Evolutionary conservation across 202 grass and related monocot species (phyloP).

Genomic region (Elaeis oleifera): DNA sequence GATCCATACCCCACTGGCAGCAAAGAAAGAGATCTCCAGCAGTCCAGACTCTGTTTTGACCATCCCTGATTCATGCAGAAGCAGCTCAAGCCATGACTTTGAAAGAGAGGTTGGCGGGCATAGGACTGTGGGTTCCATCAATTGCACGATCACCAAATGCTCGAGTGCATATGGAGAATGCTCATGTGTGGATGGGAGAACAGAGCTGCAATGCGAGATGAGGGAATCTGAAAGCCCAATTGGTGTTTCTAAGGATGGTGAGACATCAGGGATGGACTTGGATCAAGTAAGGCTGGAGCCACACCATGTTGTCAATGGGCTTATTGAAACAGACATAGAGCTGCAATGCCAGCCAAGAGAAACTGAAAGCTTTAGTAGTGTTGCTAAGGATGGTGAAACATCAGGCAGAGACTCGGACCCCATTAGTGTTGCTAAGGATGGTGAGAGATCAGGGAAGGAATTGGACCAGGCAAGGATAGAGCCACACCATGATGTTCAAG

Average conservation of each 20-base stretch:
- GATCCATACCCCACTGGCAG: slow-evolving; percentile 19
- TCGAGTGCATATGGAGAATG: not conserved
- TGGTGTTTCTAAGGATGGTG: slow-evolving; percentile 10
- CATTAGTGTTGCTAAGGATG: slow-evolving; percentile 2
- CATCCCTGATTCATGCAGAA: slow-evolving; percentile 27
- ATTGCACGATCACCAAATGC: too few relatives aligned
- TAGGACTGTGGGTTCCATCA: not conserved
- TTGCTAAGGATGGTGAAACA: slow-evolving; percentile 13
- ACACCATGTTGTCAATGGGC: not conserved
- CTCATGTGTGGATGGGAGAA: not conserved
- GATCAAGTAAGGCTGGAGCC: slow-evolving; percentile 19
- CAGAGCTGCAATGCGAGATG: not conserved
- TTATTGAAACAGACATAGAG: not conserved
- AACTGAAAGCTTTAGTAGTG: not conserved
- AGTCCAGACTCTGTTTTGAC: slow-evolving; percentile 60
- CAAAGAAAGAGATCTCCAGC: slow-evolving; percentile 29
- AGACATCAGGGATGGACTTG: slow-evolving; percentile 22
- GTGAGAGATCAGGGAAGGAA: slow-evolving; percentile 18
- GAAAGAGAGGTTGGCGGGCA: slow-evolving; percentile 9
- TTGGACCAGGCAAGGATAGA: slow-evolving; percentile 26
- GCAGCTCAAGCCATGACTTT: slow-evolving; percentile 32
- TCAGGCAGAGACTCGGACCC: slow-evolving; percentile 25
- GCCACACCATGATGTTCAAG: not conserved
- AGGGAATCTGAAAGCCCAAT: not conserved
- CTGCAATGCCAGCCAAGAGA: too few relatives aligned